These are phyloP conservation scores for Mangifera indica DNA, from an alignment of 345 rosid genomes.

Conservation along the genomic window DNA sequence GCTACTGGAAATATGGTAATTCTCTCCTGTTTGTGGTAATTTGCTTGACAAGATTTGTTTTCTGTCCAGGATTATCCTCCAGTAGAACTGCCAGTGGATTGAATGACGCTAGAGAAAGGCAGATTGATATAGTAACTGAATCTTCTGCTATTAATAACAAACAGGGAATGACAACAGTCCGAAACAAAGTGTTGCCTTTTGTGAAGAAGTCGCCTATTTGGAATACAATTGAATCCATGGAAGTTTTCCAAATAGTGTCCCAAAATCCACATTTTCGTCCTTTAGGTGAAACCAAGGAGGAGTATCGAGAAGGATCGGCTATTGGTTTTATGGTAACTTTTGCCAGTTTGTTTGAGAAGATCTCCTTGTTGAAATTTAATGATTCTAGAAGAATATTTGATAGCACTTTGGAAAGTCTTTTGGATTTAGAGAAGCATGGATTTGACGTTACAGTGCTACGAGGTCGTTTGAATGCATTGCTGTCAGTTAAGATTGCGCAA, in stretches of 20 bases:
- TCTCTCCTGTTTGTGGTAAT: not conserved
- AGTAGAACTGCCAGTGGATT: constrained; percentile 22
- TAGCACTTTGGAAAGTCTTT: constrained; percentile 50
- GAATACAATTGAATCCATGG: constrained; percentile 65
- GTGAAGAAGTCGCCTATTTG: constrained; percentile 59
- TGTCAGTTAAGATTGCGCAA: constrained; percentile 43
- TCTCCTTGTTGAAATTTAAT: constrained; percentile 35
- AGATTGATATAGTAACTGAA: constrained; percentile 27
- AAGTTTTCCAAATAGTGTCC: constrained; percentile 49
- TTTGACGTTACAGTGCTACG: constrained; percentile 47
- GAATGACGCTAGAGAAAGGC: constrained; percentile 29
- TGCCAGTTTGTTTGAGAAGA: constrained; percentile 55
- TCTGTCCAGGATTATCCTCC: constrained; percentile 27
- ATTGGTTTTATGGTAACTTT: constrained; percentile 70
- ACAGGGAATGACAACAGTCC: constrained; percentile 4
- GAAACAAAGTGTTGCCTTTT: constrained; percentile 41
- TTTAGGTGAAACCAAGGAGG: constrained; percentile 53
- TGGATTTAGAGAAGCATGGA: constrained; percentile 60
- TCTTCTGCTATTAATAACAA: constrained; percentile 24
- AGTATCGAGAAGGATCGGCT: constrained; percentile 77
- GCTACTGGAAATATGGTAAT: not conserved
- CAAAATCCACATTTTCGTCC: constrained; percentile 77
- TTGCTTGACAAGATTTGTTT: constrained; percentile 3
- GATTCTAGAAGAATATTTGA: constrained; percentile 37
- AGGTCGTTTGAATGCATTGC: constrained; percentile 41